phyloP scores from a whole-genome alignment of 2,329 filamentous ascomycete species.

The Meredithiella fracta region DNA sequence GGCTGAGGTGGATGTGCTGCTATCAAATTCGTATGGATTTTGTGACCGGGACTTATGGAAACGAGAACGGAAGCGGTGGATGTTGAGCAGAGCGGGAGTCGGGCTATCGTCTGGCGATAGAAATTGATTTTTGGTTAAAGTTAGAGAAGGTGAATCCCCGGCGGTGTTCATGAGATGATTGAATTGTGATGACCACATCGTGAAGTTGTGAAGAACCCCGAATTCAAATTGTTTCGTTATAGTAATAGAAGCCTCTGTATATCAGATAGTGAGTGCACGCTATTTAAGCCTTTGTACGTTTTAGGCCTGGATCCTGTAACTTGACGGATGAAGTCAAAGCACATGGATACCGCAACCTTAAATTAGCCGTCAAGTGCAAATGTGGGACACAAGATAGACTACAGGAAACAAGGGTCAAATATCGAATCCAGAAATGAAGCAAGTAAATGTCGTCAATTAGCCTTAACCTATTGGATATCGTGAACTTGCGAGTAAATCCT shows the following conservation, averaged over 20 bases:
- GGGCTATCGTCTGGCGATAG: neutral
- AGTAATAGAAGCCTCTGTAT: no score
- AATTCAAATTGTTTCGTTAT: no score
- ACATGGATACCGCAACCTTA: neutral
- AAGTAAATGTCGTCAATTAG: no score
- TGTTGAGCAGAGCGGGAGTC: conserved; percentile 1
- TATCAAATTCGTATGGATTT: conserved; percentile 3
- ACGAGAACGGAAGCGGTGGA: conserved; percentile 7
- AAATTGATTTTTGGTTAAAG: neutral
- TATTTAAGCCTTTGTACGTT: neutral
- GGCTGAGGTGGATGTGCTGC: neutral
- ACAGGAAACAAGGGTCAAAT: neutral
- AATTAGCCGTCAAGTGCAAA: neutral
- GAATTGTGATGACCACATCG: neutral
- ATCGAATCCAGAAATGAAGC: no score
- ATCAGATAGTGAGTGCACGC: no score
- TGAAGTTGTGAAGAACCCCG: neutral
- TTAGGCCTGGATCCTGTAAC: neutral
- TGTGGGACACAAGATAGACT: neutral
- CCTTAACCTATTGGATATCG: no score
- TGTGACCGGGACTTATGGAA: conserved; percentile 1
- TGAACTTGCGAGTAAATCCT: no score
- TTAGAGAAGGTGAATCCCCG: neutral
- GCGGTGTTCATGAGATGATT: neutral
- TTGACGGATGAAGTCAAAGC: neutral